These are phyloP conservation scores for Cutaneotrichosporon spelunceum DNA, from an alignment of 1,284 basidiomycete genomes.

Conservation along the genomic window DNA sequence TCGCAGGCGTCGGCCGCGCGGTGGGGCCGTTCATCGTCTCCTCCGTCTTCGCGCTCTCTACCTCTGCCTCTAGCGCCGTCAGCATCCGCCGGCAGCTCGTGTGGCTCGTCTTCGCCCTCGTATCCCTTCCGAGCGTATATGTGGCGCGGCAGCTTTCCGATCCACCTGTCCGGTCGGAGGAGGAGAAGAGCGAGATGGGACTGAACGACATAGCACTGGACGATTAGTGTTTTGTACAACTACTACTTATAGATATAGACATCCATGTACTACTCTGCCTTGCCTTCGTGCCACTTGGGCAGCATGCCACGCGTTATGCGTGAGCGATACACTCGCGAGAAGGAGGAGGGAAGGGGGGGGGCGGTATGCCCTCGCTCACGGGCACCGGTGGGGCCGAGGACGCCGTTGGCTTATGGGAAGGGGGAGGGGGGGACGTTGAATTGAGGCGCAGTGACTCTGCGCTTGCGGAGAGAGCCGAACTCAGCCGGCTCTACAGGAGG, in stretches of 20 bases:
- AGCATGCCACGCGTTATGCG: background rate
- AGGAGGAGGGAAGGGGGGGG: background rate
- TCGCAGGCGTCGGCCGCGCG: constrained; percentile 34
- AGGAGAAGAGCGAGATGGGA: background rate
- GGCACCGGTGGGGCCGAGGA: background rate
- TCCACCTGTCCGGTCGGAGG: background rate
- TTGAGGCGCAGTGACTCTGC: background rate
- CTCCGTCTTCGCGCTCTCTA: constrained; percentile 38
- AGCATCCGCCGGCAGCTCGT: constrained; percentile 33
- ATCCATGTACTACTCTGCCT: background rate
- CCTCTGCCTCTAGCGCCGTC: constrained; percentile 23
- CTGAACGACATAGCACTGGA: constrained; percentile 1
- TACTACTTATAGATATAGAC: background rate
- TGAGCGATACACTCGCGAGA: background rate
- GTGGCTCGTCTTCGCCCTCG: constrained; percentile 33
- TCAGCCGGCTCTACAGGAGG: background rate
- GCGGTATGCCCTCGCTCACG: background rate
- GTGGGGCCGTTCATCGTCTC: constrained; percentile 38
- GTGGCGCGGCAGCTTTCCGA: constrained; percentile 24
- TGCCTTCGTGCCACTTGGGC: background rate
- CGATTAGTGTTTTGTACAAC: background rate
- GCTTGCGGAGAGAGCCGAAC: background rate
- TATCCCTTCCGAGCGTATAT: constrained; percentile 32
- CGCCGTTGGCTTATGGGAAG: too few relatives aligned
- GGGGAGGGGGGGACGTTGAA: background rate